A percentile compares a stretch with the other conserved stretches of the same genome.
phyloP scores from a whole-genome alignment of 306 rosid genomes.

The Elaeagnus macrophylla region DNA sequence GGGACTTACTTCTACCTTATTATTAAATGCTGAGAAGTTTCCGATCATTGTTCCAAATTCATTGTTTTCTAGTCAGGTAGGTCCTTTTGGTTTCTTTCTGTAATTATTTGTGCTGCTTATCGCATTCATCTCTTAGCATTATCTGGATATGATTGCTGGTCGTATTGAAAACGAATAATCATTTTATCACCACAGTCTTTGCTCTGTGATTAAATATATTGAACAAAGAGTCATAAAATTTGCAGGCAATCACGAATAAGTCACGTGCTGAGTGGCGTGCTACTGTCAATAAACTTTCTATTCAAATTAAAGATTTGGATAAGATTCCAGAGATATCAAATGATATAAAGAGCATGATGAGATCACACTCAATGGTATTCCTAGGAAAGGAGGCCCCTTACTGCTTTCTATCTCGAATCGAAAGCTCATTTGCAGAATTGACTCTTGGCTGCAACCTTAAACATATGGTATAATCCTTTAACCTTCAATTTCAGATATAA shows the following conservation, averaged over 20 bases:
- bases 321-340: constrained; percentile 55
- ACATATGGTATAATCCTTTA: constrained; percentile 51
- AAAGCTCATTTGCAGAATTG: constrained; percentile 55
- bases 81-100: not conserved
- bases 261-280: constrained; percentile 83
- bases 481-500: constrained; percentile 7
- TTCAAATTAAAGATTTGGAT: constrained; percentile 52
- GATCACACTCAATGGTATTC: constrained; percentile 57
- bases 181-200: no score
- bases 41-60: constrained; percentile 88
- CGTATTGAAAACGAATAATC: no score
- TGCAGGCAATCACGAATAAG: constrained; percentile 76
- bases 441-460: constrained; percentile 78
- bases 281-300: constrained; percentile 47
- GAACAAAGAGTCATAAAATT: not conserved
- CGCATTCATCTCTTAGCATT: no score
- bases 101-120: no score
- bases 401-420: constrained; percentile 70
- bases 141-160: no score
- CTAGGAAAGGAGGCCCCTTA: constrained; percentile 72
- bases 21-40: constrained; percentile 80
- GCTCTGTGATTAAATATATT: no score
- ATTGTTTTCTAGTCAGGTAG: constrained; percentile 79
- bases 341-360: constrained; percentile 57
- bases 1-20: constrained; percentile 79